Percentiles rank a stretch among this genome's conserved stretches.
Evolutionary conservation across 345 rosid species (phyloP).

Genomic region (Eucalyptus marginata): DNA sequence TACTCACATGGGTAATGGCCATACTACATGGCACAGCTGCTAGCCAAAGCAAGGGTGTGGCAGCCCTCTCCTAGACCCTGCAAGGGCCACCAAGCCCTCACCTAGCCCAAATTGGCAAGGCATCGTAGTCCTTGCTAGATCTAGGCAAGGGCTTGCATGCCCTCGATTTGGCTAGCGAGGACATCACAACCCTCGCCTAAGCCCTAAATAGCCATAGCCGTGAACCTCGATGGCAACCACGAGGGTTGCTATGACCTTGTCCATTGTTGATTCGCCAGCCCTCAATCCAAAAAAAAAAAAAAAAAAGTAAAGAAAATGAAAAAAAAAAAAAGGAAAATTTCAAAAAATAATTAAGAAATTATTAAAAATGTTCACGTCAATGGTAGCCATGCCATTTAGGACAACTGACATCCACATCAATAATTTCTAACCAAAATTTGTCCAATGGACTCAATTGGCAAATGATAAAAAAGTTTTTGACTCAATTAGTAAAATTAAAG

Average conservation of each 20-base stretch:
- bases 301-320: too few relatives aligned
- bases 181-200: not conserved
- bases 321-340: not conserved
- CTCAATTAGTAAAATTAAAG: too few relatives aligned
- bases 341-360: not conserved
- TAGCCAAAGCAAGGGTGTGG: not conserved
- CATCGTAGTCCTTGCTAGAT: not conserved
- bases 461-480: too few relatives aligned
- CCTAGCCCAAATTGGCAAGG: not conserved
- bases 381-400: fast-evolving
- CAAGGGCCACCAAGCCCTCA: not conserved
- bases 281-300: not conserved
- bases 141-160: not conserved
- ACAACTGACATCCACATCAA: too few relatives aligned
- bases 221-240: not conserved
- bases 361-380: not conserved
- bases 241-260: fast-evolving
- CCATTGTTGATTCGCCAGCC: fast-evolving
- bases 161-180: not conserved
- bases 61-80: not conserved
- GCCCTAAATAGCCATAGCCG: not conserved
- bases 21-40: not conserved
- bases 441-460: not conserved
- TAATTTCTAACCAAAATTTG: not conserved
- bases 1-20: not conserved